Evolutionary conservation across 1,284 basidiomycete genomes (phyloP).

Genomic region (Abortiporus biennis): DNA sequence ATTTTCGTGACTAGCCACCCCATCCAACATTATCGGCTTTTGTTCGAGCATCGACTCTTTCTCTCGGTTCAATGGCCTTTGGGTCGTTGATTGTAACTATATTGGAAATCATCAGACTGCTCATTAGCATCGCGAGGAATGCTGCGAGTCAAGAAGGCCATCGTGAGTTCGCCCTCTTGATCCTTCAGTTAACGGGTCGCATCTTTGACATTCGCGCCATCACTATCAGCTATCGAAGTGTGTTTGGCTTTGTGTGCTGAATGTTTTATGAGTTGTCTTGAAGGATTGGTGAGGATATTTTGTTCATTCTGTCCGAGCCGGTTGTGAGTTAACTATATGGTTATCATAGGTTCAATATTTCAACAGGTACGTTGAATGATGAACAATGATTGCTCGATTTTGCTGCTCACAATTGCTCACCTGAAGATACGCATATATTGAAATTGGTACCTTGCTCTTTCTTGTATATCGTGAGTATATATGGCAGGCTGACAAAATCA

Average conservation of each 20-base stretch:
- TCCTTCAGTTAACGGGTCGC: too few relatives aligned
- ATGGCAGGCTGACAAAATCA: background rate
- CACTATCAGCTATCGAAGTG: constrained; percentile 53
- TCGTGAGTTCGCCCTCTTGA: constrained; percentile 39
- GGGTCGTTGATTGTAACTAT: constrained; percentile 87
- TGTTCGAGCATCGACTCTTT: constrained; percentile 76
- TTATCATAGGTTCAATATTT: constrained; percentile 57
- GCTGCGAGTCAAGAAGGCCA: constrained; percentile 72
- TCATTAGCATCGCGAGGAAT: constrained; percentile 61
- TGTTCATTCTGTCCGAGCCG: background rate
- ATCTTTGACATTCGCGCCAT: background rate
- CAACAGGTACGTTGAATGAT: constrained; percentile 70
- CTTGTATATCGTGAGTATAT: too few relatives aligned
- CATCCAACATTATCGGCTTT: constrained; percentile 72
- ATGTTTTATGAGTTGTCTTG: constrained; percentile 76
- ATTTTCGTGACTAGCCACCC: constrained; percentile 43
- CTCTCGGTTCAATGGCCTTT: constrained; percentile 86
- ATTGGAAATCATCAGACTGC: constrained; percentile 68
- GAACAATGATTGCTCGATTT: too few relatives aligned
- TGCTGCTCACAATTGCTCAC: constrained; percentile 19
- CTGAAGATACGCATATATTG: constrained; percentile 82
- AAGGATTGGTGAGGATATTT: constrained; percentile 40
- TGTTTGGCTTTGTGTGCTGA: constrained; percentile 77
- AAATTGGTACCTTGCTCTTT: too few relatives aligned
- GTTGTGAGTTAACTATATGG: background rate